Evolutionary conservation across 2,329 filamentous ascomycete species (phyloP).

Genomic region (Verticillium nubilum): DNA sequence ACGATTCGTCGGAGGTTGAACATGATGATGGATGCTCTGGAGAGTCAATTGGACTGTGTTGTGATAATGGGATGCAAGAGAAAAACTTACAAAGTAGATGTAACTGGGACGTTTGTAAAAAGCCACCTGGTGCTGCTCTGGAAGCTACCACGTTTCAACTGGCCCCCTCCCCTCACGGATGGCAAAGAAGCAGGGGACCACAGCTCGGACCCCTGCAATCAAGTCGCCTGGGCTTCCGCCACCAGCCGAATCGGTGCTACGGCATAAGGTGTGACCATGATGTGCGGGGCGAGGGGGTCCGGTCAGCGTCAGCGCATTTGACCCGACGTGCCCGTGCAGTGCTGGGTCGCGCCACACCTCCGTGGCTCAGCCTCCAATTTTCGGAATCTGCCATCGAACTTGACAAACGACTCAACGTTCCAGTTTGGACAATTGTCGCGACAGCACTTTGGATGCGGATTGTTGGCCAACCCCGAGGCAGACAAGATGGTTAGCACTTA

Average conservation of each 20-base stretch:
- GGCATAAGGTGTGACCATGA: not conserved
- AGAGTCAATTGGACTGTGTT: slow-evolving; percentile 6
- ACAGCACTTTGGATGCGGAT: not conserved
- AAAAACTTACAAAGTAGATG: not conserved
- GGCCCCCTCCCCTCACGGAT: not conserved
- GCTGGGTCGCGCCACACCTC: not conserved
- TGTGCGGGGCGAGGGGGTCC: not conserved
- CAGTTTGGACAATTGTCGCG: not conserved
- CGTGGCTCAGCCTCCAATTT: not conserved
- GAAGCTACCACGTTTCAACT: slow-evolving; percentile 4
- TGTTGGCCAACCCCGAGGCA: not conserved
- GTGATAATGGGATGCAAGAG: slow-evolving; percentile 1
- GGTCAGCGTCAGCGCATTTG: not conserved
- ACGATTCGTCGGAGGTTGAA: slow-evolving; percentile 67
- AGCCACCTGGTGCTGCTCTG: not conserved
- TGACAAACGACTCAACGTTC: not conserved
- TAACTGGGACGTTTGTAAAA: not conserved
- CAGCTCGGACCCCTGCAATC: not conserved
- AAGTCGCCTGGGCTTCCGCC: not conserved
- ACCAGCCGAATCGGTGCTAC: not conserved
- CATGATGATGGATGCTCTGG: slow-evolving; percentile 48
- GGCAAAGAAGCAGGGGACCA: not conserved
- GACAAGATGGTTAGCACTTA: slow-evolving; percentile 10
- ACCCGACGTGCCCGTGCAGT: not conserved
- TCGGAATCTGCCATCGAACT: not conserved